Evolutionary conservation across 345 rosid species (phyloP).

Genomic region (Melaleuca alternifolia): DNA sequence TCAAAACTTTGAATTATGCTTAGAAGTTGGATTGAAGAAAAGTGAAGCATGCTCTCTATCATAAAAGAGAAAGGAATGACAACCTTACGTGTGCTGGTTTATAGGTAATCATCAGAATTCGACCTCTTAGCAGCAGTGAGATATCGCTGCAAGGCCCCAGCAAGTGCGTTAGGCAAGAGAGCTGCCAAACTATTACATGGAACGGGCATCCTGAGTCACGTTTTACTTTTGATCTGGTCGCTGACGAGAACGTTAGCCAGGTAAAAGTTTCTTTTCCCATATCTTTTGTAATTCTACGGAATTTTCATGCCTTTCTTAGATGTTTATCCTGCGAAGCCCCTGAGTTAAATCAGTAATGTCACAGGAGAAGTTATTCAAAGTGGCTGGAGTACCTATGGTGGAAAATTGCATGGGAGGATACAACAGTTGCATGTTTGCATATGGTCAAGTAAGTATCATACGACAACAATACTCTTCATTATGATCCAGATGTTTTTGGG

Average conservation of each 20-base stretch:
- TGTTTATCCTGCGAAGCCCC: background rate
- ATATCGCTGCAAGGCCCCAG: constrained; percentile 65
- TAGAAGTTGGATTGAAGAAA: background rate
- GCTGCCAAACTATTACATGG: constrained; percentile 80
- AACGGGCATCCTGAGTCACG: constrained; percentile 85
- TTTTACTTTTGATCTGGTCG: constrained; percentile 87
- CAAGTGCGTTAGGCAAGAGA: constrained; percentile 85
- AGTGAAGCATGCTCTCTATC: background rate
- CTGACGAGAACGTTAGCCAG: constrained; percentile 87
- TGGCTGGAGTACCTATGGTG: constrained; percentile 96
- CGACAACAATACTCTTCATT: background rate
- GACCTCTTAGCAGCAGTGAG: constrained; percentile 81
- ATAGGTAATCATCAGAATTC: constrained; percentile 82
- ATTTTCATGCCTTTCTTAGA: background rate
- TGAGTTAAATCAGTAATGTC: background rate
- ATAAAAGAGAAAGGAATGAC: background rate
- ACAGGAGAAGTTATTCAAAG: constrained; percentile 86
- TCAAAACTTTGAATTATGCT: background rate
- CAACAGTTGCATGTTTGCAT: constrained; percentile 99
- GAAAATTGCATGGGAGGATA: constrained; percentile 94
- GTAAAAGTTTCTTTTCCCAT: constrained; percentile 11
- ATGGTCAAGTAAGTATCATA: constrained; percentile 66
- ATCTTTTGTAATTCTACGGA: background rate
- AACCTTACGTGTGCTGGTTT: background rate
- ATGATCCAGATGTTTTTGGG: background rate